phyloP scores from a whole-genome alignment of 805 yeast genomes.

The Candida loeiensis region DNA sequence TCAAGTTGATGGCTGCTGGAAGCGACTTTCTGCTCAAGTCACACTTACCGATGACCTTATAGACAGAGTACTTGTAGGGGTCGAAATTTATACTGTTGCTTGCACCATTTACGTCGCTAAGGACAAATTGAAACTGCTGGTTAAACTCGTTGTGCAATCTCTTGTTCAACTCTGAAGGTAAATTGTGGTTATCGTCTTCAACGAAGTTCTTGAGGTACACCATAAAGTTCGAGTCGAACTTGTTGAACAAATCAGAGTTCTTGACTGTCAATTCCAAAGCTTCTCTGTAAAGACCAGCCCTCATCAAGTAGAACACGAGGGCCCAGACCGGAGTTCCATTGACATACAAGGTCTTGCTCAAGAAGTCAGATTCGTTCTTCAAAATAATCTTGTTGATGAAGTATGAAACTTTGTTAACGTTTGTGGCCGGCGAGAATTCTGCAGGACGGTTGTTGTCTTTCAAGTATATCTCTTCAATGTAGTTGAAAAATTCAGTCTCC shows the following conservation, averaged over 20 bases:
- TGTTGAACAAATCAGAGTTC: slow-evolving; percentile 70
- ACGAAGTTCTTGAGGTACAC: slow-evolving; percentile 67
- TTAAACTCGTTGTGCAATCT: slow-evolving; percentile 76
- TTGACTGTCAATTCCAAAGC: slow-evolving; percentile 66
- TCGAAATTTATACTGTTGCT: slow-evolving; percentile 46
- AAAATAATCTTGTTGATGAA: slow-evolving; percentile 41
- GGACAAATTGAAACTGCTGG: slow-evolving; percentile 67
- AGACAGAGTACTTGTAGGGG: slow-evolving; percentile 86
- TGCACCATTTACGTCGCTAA: slow-evolving; percentile 35
- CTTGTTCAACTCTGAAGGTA: slow-evolving; percentile 66
- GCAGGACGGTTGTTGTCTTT: slow-evolving; percentile 45
- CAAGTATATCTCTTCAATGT: slow-evolving; percentile 62
- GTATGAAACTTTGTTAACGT: slow-evolving; percentile 65
- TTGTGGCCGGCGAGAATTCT: slow-evolving; percentile 54
- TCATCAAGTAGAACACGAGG: slow-evolving; percentile 71
- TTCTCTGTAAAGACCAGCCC: slow-evolving; percentile 80
- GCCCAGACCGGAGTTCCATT: slow-evolving; percentile 97
- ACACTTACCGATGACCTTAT: slow-evolving; percentile 91
- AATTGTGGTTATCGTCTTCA: slow-evolving; percentile 47
- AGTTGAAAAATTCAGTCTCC: slow-evolving; percentile 73
- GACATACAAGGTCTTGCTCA: slow-evolving; percentile 39
- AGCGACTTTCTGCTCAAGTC: slow-evolving; percentile 63
- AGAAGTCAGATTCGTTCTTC: slow-evolving; percentile 25
- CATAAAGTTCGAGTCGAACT: slow-evolving; percentile 82
- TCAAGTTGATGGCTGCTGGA: slow-evolving; percentile 63